Base-by-base conservation (phyloP, 148 eudicot species). In the Spergularia marina region DNA sequence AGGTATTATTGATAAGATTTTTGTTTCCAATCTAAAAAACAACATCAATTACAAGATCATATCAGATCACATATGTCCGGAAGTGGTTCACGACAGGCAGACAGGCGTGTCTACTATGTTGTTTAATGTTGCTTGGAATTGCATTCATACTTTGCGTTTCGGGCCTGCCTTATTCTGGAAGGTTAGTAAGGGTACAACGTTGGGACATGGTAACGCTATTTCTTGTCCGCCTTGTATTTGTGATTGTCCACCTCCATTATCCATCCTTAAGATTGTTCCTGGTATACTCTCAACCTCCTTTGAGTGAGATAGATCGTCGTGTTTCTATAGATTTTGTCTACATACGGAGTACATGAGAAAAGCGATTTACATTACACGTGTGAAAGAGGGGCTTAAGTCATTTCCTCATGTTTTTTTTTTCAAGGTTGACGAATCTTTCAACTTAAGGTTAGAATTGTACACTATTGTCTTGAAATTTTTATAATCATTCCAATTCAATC, bases 161-260 rank as follows among this genome's bases (percentile, higher is more conserved):
- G 90, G 86, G 6, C 83, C 87, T 6, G 82, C 78, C 7, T 60
- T 87, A 54, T 81, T 83, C 20, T 83, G 86, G 83, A 87, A 85
- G 68, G 72, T 87, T 2, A 79, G 81, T 6, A 81, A 84, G 71
- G 85, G 74, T 30, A 60, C 79, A 20, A 66, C 59, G 64, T 47
- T 84, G 17, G 83, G 83, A 56, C 76, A 76, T 39, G 72, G 51
- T 76, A 66, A 72, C 59, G 51, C 65, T 34, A 53, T 61, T n/a
- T 70, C 83, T 65, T 85, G 88, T 59, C 69, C 85, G 5, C 78
- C 83, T 75, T 87, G 90, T 23, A 68, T 76, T 57, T 87, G 90
- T 76, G 81, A 87, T 53, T 87, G 90, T 61, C 86, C 90, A 2
- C 84, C 90, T 70, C 87, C 90, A 20, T 66, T 85, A 10, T 79